phyloP scores from a whole-genome alignment of 2,329 filamentous ascomycete genomes.

The Pyricularia grisea region DNA sequence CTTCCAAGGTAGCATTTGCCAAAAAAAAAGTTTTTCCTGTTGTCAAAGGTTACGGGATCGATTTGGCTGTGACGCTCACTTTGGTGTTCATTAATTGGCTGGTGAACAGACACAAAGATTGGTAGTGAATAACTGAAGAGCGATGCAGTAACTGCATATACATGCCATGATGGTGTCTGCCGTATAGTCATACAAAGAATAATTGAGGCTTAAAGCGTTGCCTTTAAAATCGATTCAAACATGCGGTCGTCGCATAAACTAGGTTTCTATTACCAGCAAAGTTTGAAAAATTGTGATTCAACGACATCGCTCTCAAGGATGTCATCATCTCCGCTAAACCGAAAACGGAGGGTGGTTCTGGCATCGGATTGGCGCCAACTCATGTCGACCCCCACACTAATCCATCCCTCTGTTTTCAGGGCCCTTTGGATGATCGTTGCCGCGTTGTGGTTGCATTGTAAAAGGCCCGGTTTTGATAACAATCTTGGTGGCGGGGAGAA shows the following conservation, averaged over 20 bases:
- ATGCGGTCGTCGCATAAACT: not conserved
- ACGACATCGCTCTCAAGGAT: not conserved
- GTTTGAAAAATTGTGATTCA: not conserved
- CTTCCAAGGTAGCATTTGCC: no score
- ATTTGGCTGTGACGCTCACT: not conserved
- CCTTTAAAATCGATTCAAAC: not conserved
- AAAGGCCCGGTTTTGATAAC: not conserved
- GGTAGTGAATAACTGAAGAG: not conserved
- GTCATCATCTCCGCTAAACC: not conserved
- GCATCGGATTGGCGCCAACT: not conserved
- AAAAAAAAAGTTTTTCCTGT: no score
- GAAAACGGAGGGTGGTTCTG: not conserved
- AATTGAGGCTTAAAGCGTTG: not conserved
- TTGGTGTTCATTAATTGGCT: not conserved
- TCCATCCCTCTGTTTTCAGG: not conserved
- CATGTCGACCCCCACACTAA: slow-evolving; percentile 1
- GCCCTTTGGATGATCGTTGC: not conserved
- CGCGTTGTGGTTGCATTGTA: not conserved
- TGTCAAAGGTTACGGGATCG: no score
- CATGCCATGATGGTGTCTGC: not conserved
- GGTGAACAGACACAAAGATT: not conserved
- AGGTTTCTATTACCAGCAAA: not conserved
- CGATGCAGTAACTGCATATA: not conserved
- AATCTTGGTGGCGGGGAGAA: not conserved
- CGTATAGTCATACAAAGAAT: not conserved